Percentiles rank a stretch among this genome's conserved stretches.
Conservation (phyloP, 345 rosid genomes). For the Hibiscus syriacus region DNA sequence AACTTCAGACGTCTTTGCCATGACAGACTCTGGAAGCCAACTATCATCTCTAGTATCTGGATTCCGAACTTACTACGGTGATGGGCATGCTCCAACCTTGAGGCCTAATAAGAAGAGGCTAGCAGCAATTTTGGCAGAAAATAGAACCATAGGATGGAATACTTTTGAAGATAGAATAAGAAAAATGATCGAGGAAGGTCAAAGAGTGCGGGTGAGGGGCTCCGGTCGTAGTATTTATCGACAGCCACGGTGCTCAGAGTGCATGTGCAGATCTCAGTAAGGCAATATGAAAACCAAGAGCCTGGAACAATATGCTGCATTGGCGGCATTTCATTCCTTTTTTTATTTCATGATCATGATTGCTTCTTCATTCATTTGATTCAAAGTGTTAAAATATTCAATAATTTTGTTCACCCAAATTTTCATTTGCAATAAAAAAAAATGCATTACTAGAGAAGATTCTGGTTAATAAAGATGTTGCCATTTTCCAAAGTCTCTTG, state of each 20-base stretch:
- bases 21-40: conserved; percentile 98
- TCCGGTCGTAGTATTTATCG: conserved; percentile 79
- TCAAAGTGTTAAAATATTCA: no score
- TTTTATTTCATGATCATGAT: no score
- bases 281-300: neutral
- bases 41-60: conserved; percentile 85
- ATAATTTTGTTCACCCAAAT: no score
- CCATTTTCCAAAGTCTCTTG: neutral
- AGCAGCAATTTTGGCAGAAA: conserved; percentile 64
- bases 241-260: conserved; percentile 75
- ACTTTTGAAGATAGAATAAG: conserved; percentile 34
- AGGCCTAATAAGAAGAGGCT: conserved; percentile 90
- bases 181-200: conserved; percentile 75
- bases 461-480: no score
- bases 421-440: no score
- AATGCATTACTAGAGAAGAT: no score
- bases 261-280: conserved; percentile 45
- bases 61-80: conserved; percentile 74
- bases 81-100: conserved; percentile 59
- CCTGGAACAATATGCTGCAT: no score
- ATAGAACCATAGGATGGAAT: conserved; percentile 43
- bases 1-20: conserved; percentile 82
- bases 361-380: no score
- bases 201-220: conserved; percentile 44
- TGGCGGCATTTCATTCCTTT: neutral